Base-by-base conservation (phyloP, 805 yeast species). In the Yarrowia deformans region DNA sequence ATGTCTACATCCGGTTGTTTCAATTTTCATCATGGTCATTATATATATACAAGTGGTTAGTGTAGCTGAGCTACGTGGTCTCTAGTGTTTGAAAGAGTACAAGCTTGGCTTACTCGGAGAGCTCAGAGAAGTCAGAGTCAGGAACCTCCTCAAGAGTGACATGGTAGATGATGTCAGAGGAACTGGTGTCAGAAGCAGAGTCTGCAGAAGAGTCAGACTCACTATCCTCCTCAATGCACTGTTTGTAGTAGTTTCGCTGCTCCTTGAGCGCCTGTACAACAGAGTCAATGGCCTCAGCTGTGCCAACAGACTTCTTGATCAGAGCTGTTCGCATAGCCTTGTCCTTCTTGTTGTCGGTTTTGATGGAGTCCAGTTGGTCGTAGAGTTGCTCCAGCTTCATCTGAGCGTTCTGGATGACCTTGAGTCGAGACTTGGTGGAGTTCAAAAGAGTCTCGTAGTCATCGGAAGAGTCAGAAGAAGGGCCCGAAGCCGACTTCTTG, bases 371-470 rank as follows among this genome's bases (percentile, higher is more conserved):
- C 2, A 74, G 74, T 49, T 72, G 68, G 16, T 72, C 73, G 56
- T 72, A 73, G 49, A 72, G 48, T 67, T 73, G 67, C 60, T 74
- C 76, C 8, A 74, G 71, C 52, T 72, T 70, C 19, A 73, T 60
- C 70, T 74, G 76, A 19, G 75, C 68, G 60, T 69, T 72, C 64
- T 73, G 75, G 43, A 74, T 69, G n/a, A 74, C 72, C 70, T 73
- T 74, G 66, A 74, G 70, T 37, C 75, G 67, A n/a, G 76, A 74
- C 12, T 61, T 52, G 42, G 64, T 69, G 18, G 67, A 14, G 54
- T 39, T 60, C 54, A 49, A 48, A 12, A 73, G 64, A 6, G 75
- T 69, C 46, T 73, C 71, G 64, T 69, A 72, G 40, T 72, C 75
- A 23, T 69, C 68, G 7, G 61, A 66, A 23, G 67, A 58, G 29